These are phyloP conservation scores for Xylaria intraflava DNA, from an alignment of 495 filamentous ascomycete genomes.

Conservation along the genomic window DNA sequence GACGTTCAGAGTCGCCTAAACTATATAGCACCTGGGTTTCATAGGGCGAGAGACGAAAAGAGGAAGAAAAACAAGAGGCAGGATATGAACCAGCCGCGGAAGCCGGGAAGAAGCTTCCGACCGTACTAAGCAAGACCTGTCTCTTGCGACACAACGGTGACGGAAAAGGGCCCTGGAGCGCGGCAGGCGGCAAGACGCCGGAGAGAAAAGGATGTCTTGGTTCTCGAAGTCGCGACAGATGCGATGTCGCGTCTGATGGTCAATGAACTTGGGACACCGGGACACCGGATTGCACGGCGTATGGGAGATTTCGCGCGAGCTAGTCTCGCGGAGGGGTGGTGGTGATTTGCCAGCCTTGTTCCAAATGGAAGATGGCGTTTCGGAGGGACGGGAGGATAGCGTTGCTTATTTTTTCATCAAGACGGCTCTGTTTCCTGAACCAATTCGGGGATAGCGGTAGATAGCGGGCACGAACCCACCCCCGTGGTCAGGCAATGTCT, in stretches of 20 bases:
- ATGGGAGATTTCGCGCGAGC: conserved; percentile 6
- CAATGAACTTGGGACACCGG: conserved; percentile 2
- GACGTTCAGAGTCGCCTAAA: conserved; percentile 17
- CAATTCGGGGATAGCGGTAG: conserved; percentile 17
- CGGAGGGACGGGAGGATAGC: conserved; percentile 18
- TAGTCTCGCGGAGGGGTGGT: conserved; percentile 4
- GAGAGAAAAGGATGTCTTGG: conserved; percentile 23
- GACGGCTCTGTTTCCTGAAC: conserved; percentile 16
- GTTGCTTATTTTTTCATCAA: conserved; percentile 12
- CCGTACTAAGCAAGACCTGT: conserved; percentile 15
- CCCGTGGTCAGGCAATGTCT: conserved; percentile 4
- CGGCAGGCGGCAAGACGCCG: conserved; percentile 12
- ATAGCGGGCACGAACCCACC: conserved; percentile 13
- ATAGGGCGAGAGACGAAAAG: conserved; percentile 9
- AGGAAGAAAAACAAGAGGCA: not conserved
- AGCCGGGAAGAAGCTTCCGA: conserved; percentile 28
- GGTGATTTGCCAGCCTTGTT: conserved; percentile 8
- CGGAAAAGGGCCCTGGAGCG: conserved; percentile 11
- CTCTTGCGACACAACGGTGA: conserved; percentile 18
- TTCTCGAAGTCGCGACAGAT: conserved; percentile 27
- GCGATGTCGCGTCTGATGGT: conserved; percentile 12
- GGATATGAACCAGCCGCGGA: conserved; percentile 20
- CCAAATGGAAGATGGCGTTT: conserved; percentile 2
- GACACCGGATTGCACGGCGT: conserved; percentile 1
- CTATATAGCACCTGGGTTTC: conserved; percentile 22